A percentile compares a stretch with the other conserved stretches of the same genome.
Evolutionary conservation across 139 green algal genomes (phyloP).

Genomic region (Chara braunii): DNA sequence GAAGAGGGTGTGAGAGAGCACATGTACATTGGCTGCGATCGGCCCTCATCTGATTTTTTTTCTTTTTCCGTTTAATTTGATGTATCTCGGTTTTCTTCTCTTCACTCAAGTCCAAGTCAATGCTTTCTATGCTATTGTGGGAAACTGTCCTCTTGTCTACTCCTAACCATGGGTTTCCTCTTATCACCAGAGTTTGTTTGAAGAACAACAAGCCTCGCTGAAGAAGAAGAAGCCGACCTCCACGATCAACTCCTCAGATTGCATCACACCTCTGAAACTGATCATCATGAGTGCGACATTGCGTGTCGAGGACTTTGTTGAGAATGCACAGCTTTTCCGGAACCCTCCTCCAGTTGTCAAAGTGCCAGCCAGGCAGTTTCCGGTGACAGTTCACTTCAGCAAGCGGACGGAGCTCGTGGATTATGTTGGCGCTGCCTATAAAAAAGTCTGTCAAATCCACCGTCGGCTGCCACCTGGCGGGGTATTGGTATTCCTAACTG

Average conservation of each 20-base stretch:
- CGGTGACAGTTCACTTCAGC: slow-evolving; percentile 85
- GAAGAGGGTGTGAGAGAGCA: too few relatives aligned
- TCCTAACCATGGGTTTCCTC: too few relatives aligned
- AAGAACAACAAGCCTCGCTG: not conserved
- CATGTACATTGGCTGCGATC: too few relatives aligned
- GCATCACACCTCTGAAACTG: slow-evolving; percentile 69
- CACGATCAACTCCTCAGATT: not conserved
- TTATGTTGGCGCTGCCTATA: slow-evolving; percentile 62
- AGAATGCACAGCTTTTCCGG: slow-evolving; percentile 67
- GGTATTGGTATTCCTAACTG: slow-evolving; percentile 91
- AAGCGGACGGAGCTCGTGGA: slow-evolving; percentile 76
- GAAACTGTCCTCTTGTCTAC: too few relatives aligned
- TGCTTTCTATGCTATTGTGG: too few relatives aligned
- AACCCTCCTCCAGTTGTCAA: slow-evolving; percentile 63
- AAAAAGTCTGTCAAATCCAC: slow-evolving; percentile 66
- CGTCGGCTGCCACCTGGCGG: slow-evolving; percentile 72
- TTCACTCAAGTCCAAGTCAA: too few relatives aligned
- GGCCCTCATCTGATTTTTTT: too few relatives aligned
- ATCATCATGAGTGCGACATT: slow-evolving; percentile 96
- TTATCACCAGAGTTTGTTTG: not conserved
- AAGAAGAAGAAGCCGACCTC: not conserved
- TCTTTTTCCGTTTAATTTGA: too few relatives aligned
- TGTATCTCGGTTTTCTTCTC: too few relatives aligned
- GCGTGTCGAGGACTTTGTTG: slow-evolving; percentile 69
- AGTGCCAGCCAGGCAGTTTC: slow-evolving; percentile 74